Evolutionary conservation across 2,329 filamentous ascomycete genomes (phyloP).

Genomic region (Fusarium verrucosum): DNA sequence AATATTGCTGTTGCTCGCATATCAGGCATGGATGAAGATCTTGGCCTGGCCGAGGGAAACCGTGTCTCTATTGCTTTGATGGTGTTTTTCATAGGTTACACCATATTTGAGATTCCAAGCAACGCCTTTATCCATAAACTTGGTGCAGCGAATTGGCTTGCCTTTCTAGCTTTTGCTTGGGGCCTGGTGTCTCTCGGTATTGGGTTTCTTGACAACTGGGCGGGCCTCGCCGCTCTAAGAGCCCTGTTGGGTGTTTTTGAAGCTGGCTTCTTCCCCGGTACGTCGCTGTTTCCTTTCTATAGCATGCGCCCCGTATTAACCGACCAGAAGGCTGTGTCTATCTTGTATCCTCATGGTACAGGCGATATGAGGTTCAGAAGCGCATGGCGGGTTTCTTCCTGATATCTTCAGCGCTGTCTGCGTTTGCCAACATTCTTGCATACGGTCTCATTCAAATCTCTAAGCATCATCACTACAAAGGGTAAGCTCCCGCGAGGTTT

Average conservation of each 20-base stretch:
- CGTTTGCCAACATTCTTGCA: slow-evolving; percentile 29
- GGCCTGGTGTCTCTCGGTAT: slow-evolving; percentile 25
- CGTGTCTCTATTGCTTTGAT: slow-evolving; percentile 16
- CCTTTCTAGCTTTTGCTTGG: slow-evolving; percentile 20
- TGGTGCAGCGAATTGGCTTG: slow-evolving; percentile 30
- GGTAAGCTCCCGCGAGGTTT: not conserved
- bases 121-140: slow-evolving; percentile 31
- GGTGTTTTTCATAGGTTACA: slow-evolving; percentile 36
- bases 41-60: slow-evolving; percentile 9
- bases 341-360: slow-evolving; percentile 27
- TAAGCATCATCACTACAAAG: slow-evolving; percentile 21
- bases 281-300: fast-evolving
- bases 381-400: slow-evolving; percentile 27
- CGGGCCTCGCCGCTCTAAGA: slow-evolving; percentile 13
- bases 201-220: slow-evolving; percentile 22
- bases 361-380: slow-evolving; percentile 26
- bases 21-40: slow-evolving; percentile 29
- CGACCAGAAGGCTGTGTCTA: slow-evolving; percentile 5
- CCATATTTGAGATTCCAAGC: slow-evolving; percentile 27
- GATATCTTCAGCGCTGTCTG: slow-evolving; percentile 9
- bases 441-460: slow-evolving; percentile 27
- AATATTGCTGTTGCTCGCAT: slow-evolving; percentile 31
- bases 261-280: slow-evolving; percentile 30
- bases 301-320: not conserved
- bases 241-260: slow-evolving; percentile 24